These are phyloP conservation scores for Theileria luwenshuni DNA, from an alignment of 169 alveolate genomes.

Conservation along the genomic window DNA sequence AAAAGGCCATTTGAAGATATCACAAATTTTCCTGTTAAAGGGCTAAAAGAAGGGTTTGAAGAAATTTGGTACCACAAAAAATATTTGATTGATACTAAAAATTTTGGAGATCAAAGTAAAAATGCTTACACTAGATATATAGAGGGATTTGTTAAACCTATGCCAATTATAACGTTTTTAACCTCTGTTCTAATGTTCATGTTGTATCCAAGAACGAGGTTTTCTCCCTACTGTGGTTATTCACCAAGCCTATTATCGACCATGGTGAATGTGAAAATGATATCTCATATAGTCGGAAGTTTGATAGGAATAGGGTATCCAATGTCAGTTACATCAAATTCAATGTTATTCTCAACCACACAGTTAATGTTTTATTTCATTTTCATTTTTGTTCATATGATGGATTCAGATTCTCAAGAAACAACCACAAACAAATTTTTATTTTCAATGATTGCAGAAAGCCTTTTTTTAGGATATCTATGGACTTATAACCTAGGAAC, in stretches of 20 bases:
- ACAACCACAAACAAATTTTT: neutral
- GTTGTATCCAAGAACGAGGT: neutral
- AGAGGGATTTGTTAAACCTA: too few species aligned
- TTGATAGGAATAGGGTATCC: conserved; percentile 22
- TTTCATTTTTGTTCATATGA: too few species aligned
- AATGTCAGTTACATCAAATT: neutral
- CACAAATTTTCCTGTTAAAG: neutral
- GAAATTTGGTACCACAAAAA: too few species aligned
- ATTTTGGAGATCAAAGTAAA: neutral
- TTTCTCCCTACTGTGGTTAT: neutral
- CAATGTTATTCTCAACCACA: neutral
- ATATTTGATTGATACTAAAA: too few species aligned
- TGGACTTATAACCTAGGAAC: conserved; percentile 21
- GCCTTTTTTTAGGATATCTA: conserved; percentile 10
- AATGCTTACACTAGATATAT: too few species aligned
- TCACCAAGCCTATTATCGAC: conserved; percentile 2
- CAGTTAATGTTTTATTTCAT: neutral
- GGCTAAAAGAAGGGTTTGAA: too few species aligned
- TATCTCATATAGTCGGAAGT: conserved; percentile 22
- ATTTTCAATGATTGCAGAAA: neutral
- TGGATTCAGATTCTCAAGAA: neutral
- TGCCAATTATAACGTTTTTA: neutral
- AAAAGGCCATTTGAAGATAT: neutral
- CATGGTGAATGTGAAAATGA: neutral
- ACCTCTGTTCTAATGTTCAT: neutral